Evolutionary conservation across 176 grass and related monocot genomes (phyloP).

Genomic region (Dendrocalamus sinicus): DNA sequence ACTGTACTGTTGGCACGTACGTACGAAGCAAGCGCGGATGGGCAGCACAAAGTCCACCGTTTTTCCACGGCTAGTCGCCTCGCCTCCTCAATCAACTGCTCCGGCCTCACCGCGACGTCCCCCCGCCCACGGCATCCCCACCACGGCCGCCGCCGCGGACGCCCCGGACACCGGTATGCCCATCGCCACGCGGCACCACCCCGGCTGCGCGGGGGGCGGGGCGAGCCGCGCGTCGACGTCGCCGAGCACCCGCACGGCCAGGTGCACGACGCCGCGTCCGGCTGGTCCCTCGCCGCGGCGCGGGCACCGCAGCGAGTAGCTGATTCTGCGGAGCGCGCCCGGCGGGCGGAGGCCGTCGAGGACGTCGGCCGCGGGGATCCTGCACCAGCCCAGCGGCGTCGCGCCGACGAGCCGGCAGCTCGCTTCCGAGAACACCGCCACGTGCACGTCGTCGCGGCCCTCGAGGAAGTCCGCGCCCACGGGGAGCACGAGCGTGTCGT

Average conservation of each 20-base stretch:
- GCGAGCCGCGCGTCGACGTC: slow-evolving; percentile 7
- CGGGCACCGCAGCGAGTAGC: slow-evolving; percentile 73
- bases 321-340: slow-evolving; percentile 67
- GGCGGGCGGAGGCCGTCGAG: slow-evolving; percentile 77
- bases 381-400: slow-evolving; percentile 73
- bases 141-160: slow-evolving; percentile 12
- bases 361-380: slow-evolving; percentile 59
- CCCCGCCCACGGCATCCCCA: slow-evolving; percentile 49
- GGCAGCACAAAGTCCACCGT: not conserved
- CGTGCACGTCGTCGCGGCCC: slow-evolving; percentile 44
- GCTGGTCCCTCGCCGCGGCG: slow-evolving; percentile 23
- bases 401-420: slow-evolving; percentile 45
- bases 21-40: not conserved
- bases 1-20: slow-evolving; percentile 21
- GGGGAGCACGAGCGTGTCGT: slow-evolving; percentile 58
- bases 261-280: slow-evolving; percentile 64
- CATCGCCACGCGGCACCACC: slow-evolving; percentile 77
- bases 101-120: slow-evolving; percentile 21
- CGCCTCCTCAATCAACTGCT: not conserved
- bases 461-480: slow-evolving; percentile 64
- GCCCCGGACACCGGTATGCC: slow-evolving; percentile 66
- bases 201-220: slow-evolving; percentile 28
- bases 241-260: slow-evolving; percentile 76
- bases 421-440: slow-evolving; percentile 60
- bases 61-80: slow-evolving; percentile 46